phyloP scores from a whole-genome alignment of 345 rosid genomes.

The Iberis pinnata region DNA sequence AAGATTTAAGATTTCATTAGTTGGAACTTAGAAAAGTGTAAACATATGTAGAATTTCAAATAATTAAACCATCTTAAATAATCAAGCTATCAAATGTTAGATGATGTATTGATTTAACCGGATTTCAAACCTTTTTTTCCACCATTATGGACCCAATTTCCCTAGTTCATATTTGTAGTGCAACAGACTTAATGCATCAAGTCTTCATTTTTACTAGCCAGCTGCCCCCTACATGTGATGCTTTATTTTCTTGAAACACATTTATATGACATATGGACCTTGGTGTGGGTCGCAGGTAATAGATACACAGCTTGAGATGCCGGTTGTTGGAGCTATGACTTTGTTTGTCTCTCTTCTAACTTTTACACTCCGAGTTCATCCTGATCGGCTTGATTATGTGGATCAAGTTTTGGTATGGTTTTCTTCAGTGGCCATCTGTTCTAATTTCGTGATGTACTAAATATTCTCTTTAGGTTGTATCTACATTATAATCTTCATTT shows the following conservation, averaged over 20 bases:
- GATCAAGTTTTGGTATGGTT: slow-evolving; percentile 91
- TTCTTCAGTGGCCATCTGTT: too few species aligned
- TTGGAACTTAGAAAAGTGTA: neutral
- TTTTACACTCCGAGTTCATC: slow-evolving; percentile 83
- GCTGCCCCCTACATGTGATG: neutral
- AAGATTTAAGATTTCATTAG: slow-evolving; percentile 1
- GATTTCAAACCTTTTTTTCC: neutral
- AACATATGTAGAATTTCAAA: neutral
- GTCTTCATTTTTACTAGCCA: slow-evolving; percentile 6
- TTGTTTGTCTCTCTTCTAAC: slow-evolving; percentile 81
- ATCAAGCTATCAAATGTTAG: slow-evolving; percentile 4
- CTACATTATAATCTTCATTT: too few species aligned
- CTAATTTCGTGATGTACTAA: too few species aligned
- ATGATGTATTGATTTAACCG: slow-evolving; percentile 6
- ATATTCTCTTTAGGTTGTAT: too few species aligned
- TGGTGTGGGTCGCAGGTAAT: slow-evolving; percentile 48
- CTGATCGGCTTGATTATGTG: slow-evolving; percentile 86
- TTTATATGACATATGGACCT: slow-evolving; percentile 8
- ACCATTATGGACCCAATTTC: neutral
- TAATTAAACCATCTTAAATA: neutral
- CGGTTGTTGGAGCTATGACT: slow-evolving; percentile 70
- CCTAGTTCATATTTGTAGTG: slow-evolving; percentile 2
- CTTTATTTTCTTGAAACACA: slow-evolving; percentile 5
- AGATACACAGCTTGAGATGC: slow-evolving; percentile 84
- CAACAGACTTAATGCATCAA: slow-evolving; percentile 4